Conservation (phyloP, 2,329 filamentous ascomycete genomes). For the Biscogniauxia mediterranea region DNA sequence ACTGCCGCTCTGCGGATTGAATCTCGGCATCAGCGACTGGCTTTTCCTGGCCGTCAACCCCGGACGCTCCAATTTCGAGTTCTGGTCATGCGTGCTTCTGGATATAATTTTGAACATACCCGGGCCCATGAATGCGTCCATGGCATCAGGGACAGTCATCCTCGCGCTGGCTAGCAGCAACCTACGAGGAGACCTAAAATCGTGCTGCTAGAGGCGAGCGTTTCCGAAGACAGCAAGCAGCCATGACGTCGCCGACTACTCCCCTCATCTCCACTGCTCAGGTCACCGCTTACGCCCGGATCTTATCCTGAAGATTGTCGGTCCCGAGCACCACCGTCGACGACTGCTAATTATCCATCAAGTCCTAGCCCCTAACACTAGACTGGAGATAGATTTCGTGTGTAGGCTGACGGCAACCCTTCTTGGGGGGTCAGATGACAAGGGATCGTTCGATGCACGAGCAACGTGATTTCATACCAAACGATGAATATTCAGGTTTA, state of each 20-base stretch:
- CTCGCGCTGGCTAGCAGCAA: background rate
- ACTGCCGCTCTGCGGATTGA: too few species aligned
- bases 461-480: background rate
- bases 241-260: background rate
- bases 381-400: too few species aligned
- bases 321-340: background rate
- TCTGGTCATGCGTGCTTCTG: background rate
- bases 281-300: background rate
- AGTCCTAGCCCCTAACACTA: too few species aligned
- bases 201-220: background rate
- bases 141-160: background rate
- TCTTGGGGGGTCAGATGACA: background rate
- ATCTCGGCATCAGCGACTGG: too few species aligned
- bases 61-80: background rate
- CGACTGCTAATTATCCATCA: background rate
- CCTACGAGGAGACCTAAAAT: background rate
- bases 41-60: too few species aligned
- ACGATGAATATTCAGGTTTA: too few species aligned
- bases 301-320: background rate
- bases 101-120: background rate
- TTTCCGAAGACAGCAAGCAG: background rate
- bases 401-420: background rate
- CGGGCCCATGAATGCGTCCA: background rate
- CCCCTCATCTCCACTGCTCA: too few species aligned
- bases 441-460: background rate